Percentiles rank a stretch among this genome's conserved stretches.
Evolutionary conservation across 2,329 filamentous ascomycete genomes (phyloP).

Genomic region (Alternaria gaisen): DNA sequence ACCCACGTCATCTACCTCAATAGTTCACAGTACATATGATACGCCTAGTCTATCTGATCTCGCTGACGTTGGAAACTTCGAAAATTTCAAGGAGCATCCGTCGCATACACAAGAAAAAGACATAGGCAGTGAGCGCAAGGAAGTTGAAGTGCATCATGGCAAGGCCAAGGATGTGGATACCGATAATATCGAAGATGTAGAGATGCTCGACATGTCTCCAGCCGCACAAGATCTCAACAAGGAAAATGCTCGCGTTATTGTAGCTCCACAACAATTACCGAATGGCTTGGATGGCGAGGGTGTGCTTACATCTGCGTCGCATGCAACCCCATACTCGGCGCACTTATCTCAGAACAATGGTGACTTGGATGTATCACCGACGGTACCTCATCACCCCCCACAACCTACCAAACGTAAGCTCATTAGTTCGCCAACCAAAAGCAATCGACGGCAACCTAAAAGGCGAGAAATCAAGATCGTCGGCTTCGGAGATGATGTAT

Average conservation of each 20-base stretch:
- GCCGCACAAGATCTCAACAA: background rate
- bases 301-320: background rate
- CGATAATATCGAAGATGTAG: background rate
- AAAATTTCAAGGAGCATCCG: background rate
- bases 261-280: background rate
- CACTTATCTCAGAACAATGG: background rate
- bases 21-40: constrained; percentile 39
- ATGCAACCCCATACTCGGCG: background rate
- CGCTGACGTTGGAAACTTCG: background rate
- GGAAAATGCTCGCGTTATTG: background rate
- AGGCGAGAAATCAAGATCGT: constrained; percentile 36
- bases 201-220: background rate
- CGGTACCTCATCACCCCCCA: background rate
- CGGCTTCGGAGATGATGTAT: constrained; percentile 19
- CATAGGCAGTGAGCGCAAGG: background rate
- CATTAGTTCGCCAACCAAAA: constrained; percentile 27
- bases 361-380: background rate
- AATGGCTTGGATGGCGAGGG: background rate
- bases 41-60: constrained; percentile 16
- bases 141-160: background rate
- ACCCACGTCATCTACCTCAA: constrained; percentile 34
- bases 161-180: background rate
- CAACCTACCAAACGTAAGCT: constrained; percentile 36
- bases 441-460: constrained; percentile 29
- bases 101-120: background rate